These are phyloP conservation scores for Isoetes engelmannii DNA, from an alignment of 83 land plant species.

Conservation along the genomic window DNA sequence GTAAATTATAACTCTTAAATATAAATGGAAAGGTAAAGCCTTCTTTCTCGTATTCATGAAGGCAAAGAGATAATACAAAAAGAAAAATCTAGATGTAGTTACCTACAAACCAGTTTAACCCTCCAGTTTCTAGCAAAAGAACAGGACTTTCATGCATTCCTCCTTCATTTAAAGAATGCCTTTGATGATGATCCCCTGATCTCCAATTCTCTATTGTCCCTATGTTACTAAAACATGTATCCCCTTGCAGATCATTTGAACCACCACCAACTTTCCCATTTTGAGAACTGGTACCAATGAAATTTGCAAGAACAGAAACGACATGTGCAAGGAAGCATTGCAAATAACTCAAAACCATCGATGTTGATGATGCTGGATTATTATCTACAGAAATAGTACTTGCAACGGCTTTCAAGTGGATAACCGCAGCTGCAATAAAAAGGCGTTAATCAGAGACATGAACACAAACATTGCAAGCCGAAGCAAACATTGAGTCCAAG, in stretches of 20 bases:
- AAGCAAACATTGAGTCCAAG: constrained; percentile 1
- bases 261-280: not conserved
- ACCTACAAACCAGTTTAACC: constrained; percentile 99
- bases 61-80: not conserved
- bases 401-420: constrained; percentile 62
- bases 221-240: too few species aligned
- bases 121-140: constrained; percentile 91
- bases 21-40: not conserved
- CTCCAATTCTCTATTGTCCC: too few species aligned
- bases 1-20: not conserved
- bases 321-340: constrained; percentile 58
- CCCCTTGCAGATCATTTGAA: too few species aligned
- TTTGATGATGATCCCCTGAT: too few species aligned
- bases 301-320: constrained; percentile 57
- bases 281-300: constrained; percentile 42
- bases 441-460: not conserved
- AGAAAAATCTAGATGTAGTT: constrained; percentile 13
- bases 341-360: constrained; percentile 38
- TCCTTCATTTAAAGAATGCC: not conserved
- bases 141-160: constrained; percentile 23
- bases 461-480: not conserved
- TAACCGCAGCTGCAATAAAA: constrained; percentile 60
- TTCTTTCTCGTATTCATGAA: not conserved
- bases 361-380: constrained; percentile 22
- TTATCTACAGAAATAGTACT: constrained; percentile 49